Base-by-base conservation (phyloP, 495 filamentous ascomycete genomes). In the Lepidopterella palustris region DNA sequence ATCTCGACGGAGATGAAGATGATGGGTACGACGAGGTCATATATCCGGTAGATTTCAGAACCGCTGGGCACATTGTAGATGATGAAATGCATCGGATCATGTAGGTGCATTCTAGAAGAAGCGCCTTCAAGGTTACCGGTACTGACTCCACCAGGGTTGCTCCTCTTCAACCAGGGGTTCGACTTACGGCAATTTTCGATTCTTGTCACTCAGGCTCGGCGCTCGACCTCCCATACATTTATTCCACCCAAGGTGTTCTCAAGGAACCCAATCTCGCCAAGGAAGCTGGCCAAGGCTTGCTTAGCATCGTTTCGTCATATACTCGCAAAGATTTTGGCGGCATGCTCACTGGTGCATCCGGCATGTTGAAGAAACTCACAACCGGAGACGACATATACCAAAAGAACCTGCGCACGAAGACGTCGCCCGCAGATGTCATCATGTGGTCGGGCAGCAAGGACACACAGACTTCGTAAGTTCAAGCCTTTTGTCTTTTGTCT, bases 81-180 rank as follows among this genome's bases (percentile, higher is more conserved):
- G 93, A 98, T 67, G 92, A 97, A 76, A 96, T 98, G 90, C 93
- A 98, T 71, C 81, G 87, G 54, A 97, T 97, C 71, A 95, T 98
- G 91, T 79, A 59, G 48, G 69, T 57, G 15, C 24, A 23, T 27
- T 18, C 20, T 13, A 1, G n/a, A 10, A 21, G 18, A 42, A 10
- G 2, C 15, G 2, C 9, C 28, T 1, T 9, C 20, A n/a, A 24
- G 4, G 11, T 23, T 42, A 42, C 35, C 18, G 18, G 18, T 45
- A 31, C 47, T 63, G 53, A 55, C 55, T 57, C 42, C 53, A 53
- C 24, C 1, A 75, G 72, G 72, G 93, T 98, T 50, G 77, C 76
- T 45, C 84, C 89, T 8, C 78, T 98, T 13, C 80, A 80, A 63
- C 80, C 88, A 10, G 93, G 93, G 58, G 92, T 96, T 23, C 85